Evolutionary conservation across 768 basidiomycete genomes (phyloP), one percentile per base, ranked within the genome.

Genomic region (Pluteus cervinus): DNA sequence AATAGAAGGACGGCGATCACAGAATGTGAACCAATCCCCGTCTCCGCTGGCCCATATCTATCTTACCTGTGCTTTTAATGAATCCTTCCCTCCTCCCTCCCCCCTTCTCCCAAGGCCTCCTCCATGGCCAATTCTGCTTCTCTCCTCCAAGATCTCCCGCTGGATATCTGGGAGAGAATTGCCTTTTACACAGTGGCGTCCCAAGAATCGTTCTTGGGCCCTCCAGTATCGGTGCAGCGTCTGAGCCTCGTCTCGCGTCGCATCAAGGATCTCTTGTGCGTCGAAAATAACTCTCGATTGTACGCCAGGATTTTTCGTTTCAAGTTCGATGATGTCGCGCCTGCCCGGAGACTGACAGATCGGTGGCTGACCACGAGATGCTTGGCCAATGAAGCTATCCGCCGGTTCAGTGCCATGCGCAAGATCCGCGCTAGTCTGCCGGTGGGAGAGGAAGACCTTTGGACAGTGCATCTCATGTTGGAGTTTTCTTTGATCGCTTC

Each of bases 391-490:
- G 75, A 77, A 51, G 54, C 77, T 40, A 55, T 58, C 31, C 59
- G 63, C 36, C 64, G 73, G 14, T 70, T 62, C 48, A 26, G 32
- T 17, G 59, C 63, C 4, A 47, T 78, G 20, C 56, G 56, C 29
- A 64, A 68, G 39, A 66, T 79, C 39, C 63, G 65, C 35, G 40
- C n/a, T n/a, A n/a, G n/a, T n/a, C n/a, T n/a, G n/a, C n/a, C n/a
- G n/a, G n/a, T n/a, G n/a, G n/a, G n/a, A 18, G 33, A 39, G 21
- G 61, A 71, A 34, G 73, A 75, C 45, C 55, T 78, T 11, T 79
- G 77, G 77, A 68, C 62, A 12, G 65, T 59, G 8, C 76, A 71
- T 43, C 39, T 76, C 24, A 75, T 79, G 73, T 61, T 38, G 28
- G 58, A 51, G 10, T 33, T 33, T 24, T 40, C 30, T 15, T 17